phyloP scores from a whole-genome alignment of 139 green algal genomes.

The Closterium sp. region DNA sequence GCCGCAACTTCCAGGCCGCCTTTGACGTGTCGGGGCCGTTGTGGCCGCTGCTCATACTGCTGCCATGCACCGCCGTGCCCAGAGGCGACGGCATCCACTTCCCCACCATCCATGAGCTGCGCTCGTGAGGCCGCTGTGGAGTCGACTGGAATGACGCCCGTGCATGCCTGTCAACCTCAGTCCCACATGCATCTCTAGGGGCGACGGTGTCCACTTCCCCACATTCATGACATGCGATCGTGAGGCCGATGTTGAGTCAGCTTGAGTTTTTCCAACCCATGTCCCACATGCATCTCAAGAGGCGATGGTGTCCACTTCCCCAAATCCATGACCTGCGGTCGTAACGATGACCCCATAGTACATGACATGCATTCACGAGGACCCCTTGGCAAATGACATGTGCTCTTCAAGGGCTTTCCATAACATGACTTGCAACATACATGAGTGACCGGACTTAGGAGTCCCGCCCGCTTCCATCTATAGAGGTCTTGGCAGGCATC shows the following conservation, averaged over 20 bases:
- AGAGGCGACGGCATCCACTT: constrained; percentile 25
- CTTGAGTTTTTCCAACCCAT: too few relatives aligned
- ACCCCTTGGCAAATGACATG: too few relatives aligned
- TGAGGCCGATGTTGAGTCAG: too few relatives aligned
- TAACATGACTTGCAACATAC: too few relatives aligned
- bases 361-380: too few relatives aligned
- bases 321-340: not conserved
- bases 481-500: too few relatives aligned
- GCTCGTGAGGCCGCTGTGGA: not conserved
- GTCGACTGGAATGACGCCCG: not conserved
- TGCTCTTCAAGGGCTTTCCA: too few relatives aligned
- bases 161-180: not conserved
- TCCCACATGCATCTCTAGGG: not conserved
- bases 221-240: not conserved
- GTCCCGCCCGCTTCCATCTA: too few relatives aligned
- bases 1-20: constrained; percentile 57
- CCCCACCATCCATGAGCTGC: not conserved
- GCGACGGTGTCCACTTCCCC: not conserved
- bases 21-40: constrained; percentile 61
- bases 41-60: constrained; percentile 59
- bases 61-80: not conserved
- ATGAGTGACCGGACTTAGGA: too few relatives aligned
- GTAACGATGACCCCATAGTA: too few relatives aligned
- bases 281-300: too few relatives aligned
- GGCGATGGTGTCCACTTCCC: too few relatives aligned